These are phyloP conservation scores for Discostella stelligeroides DNA, from an alignment of 108 stramenopile genomes.

Conservation along the genomic window DNA sequence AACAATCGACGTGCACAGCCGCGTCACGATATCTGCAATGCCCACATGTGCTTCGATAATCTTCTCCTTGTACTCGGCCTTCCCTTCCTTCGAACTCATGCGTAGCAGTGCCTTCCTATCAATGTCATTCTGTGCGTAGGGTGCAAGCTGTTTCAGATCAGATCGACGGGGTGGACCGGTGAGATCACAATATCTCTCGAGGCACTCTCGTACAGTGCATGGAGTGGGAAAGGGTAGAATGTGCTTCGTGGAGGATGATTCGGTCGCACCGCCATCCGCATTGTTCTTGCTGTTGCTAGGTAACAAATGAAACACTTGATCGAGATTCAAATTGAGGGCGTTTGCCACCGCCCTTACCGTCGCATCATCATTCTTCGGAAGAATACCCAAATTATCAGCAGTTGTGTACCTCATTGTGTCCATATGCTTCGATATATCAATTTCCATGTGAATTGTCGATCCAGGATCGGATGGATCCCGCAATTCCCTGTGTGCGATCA, in stretches of 20 bases:
- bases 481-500: slow-evolving; percentile 76
- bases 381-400: slow-evolving; percentile 95
- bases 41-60: slow-evolving; percentile 69
- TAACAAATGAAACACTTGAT: slow-evolving; percentile 53
- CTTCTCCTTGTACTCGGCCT: slow-evolving; percentile 78
- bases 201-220: slow-evolving; percentile 86
- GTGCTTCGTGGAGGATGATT: slow-evolving; percentile 65
- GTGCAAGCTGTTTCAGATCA: slow-evolving; percentile 85
- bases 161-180: slow-evolving; percentile 83
- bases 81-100: slow-evolving; percentile 86
- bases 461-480: slow-evolving; percentile 71
- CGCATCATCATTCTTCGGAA: slow-evolving; percentile 77
- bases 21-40: slow-evolving; percentile 63
- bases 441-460: slow-evolving; percentile 94
- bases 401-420: slow-evolving; percentile 76
- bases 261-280: slow-evolving; percentile 17
- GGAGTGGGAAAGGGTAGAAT: slow-evolving; percentile 92
- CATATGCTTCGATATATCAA: slow-evolving; percentile 77
- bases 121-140: slow-evolving; percentile 74
- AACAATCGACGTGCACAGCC: slow-evolving; percentile 75
- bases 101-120: slow-evolving; percentile 78
- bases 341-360: slow-evolving; percentile 79
- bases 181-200: slow-evolving; percentile 90
- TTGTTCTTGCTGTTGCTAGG: slow-evolving; percentile 21
- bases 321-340: slow-evolving; percentile 62